Conservation (phyloP, 495 filamentous ascomycete genomes). For the Penicillium daleae region DNA sequence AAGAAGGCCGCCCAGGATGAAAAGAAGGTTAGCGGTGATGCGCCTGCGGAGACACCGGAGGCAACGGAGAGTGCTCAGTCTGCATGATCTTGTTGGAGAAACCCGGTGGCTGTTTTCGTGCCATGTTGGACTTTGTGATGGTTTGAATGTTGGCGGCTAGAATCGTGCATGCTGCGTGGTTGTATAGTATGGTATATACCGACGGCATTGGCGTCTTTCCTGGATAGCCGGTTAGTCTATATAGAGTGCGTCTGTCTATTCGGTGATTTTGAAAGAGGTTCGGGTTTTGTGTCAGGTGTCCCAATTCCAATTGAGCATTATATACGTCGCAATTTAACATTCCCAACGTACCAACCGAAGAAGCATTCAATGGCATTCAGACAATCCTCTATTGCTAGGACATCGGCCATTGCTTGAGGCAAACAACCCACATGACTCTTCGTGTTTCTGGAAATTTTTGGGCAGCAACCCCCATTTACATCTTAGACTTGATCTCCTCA, state of each 20-base stretch:
- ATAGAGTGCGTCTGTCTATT: neutral
- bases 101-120: neutral
- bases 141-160: neutral
- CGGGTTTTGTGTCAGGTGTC: neutral
- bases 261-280: neutral
- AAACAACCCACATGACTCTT: neutral
- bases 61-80: neutral
- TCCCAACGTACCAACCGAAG: too few species aligned
- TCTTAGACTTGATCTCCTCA: conserved; percentile 86
- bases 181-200: conserved; percentile 3
- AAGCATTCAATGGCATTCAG: neutral
- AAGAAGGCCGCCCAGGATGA: conserved; percentile 24
- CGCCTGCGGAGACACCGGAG: neutral
- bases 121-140: neutral
- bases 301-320: neutral
- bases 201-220: neutral
- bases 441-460: too few species aligned
- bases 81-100: neutral
- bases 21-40: neutral
- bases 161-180: conserved; percentile 3
- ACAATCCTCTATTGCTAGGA: neutral
- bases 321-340: too few species aligned
- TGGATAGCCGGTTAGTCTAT: neutral
- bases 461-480: conserved; percentile 67
- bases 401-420: neutral